Base-by-base conservation (phyloP, 345 rosid species). In the Ceriops decandra region DNA sequence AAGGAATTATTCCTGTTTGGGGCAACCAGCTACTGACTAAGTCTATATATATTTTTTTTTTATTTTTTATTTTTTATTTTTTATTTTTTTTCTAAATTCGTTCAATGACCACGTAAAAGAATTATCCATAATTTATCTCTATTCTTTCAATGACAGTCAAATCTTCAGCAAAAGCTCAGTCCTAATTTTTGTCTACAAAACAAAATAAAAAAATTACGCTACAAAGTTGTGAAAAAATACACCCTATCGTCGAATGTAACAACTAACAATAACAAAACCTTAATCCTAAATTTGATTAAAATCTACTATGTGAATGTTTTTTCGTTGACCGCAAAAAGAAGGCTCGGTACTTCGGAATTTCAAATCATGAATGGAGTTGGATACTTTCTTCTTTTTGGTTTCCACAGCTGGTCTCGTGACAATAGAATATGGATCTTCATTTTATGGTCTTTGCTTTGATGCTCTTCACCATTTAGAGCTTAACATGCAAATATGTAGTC, bases 1-100 rank as follows among this genome's bases (percentile, higher is more conserved):
- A 91, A 69, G 96, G 99, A 64, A 85, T 91, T 68, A 84, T 89
- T 62, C 96, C 95, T 1, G 98, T 89, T 36, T 88, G 97, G 96
- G 81, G 74, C 73, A 82, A 84, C 32, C 84, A 67, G 79, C 47
- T 16, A 19, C 30, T 7, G 36, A 27, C 49, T 42, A 19, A 33
- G 36, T 6, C 22, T 56, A 24, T 62, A 31, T 24, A 24, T 24
- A 24, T 24, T 0, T 24, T 0, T 24, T 0, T 24, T 24, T 24
- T 0, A 16, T 66, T 26, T 35, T 70, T 36, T 26, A n/a, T n/a
- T n/a, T n/a, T n/a, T n/a, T 24, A 24, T 24, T 0, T 24, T 24
- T 24, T 0, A 16, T 66, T 26, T 35, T 70, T 36, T 26, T 68
- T 16, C 5, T 42, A 15, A 49, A 42, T 65, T 59, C 74, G 51